Evolutionary conservation across 75 land plant genomes (phyloP).

Genomic region (Cupressus sempervirens): DNA sequence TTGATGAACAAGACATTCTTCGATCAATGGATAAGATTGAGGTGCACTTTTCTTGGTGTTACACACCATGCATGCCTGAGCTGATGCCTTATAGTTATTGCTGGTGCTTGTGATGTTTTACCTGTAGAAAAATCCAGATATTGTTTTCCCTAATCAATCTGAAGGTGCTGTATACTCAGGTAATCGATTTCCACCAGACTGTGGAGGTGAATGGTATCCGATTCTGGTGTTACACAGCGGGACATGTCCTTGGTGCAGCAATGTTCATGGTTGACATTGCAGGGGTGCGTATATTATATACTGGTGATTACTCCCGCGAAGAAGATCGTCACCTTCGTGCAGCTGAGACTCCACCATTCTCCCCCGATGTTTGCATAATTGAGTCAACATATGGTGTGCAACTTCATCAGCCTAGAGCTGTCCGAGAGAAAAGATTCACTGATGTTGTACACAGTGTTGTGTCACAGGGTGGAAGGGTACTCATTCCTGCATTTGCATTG

Average conservation of each 20-base stretch:
- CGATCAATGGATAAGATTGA: constrained; percentile 99
- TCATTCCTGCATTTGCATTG: constrained; percentile 96
- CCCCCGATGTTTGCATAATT: constrained; percentile 98
- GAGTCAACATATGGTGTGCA: constrained; percentile 98
- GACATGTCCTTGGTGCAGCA: constrained; percentile 98
- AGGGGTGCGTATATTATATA: constrained; percentile 90
- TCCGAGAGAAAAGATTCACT: constrained; percentile 89
- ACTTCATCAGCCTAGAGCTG: constrained; percentile 78
- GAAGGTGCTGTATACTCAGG: constrained; percentile 38
- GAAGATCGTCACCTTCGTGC: constrained; percentile 97
- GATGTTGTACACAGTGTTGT: constrained; percentile 78
- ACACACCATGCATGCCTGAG: neutral
- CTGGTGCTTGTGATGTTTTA: neutral
- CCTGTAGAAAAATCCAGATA: neutral
- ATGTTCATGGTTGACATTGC: constrained; percentile 99
- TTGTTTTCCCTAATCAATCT: neutral
- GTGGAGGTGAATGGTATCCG: constrained; percentile 93
- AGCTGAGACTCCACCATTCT: constrained; percentile 88
- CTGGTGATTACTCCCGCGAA: constrained; percentile 97
- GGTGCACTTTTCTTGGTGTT: constrained; percentile 33
- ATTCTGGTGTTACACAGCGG: constrained; percentile 99
- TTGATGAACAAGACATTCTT: constrained; percentile 85
- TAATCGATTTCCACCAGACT: constrained; percentile 96
- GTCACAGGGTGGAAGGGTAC: constrained; percentile 88
- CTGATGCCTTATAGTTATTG: neutral